phyloP scores from a whole-genome alignment of 2,329 filamentous ascomycete genomes.

The Xylaria sp. region DNA sequence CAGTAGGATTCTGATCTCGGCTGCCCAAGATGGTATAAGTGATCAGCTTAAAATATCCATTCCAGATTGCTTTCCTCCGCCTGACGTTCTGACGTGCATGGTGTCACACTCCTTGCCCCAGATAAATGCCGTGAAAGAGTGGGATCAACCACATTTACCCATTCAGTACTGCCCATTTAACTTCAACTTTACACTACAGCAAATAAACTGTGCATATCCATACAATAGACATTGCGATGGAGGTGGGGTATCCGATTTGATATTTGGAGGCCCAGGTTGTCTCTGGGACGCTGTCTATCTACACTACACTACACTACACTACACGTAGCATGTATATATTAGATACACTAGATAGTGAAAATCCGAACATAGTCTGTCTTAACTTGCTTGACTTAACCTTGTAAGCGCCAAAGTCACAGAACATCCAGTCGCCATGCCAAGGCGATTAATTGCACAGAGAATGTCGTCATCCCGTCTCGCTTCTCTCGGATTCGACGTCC shows the following conservation, averaged over 20 bases:
- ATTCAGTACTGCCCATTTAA: neutral
- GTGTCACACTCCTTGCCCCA: conserved; percentile 26
- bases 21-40: conserved; percentile 17
- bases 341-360: neutral
- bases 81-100: conserved; percentile 22
- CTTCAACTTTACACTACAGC: neutral
- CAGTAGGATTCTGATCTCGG: conserved; percentile 3
- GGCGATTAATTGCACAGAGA: neutral
- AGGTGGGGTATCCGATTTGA: conserved; percentile 7
- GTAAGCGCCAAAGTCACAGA: conserved; percentile 3
- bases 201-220: neutral
- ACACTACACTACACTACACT: too few species aligned
- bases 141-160: conserved; percentile 4
- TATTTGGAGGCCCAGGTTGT: neutral
- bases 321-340: too few species aligned
- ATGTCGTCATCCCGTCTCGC: conserved; percentile 26
- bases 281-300: neutral
- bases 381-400: neutral
- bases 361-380: neutral
- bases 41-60: conserved; percentile 37
- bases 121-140: conserved; percentile 19
- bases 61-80: conserved; percentile 6
- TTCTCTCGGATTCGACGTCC: conserved; percentile 4
- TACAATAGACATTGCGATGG: neutral
- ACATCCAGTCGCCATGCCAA: neutral